These are phyloP conservation scores for Raphanus hybrid DNA, from an alignment of 441 rosid species.

Conservation along the genomic window DNA sequence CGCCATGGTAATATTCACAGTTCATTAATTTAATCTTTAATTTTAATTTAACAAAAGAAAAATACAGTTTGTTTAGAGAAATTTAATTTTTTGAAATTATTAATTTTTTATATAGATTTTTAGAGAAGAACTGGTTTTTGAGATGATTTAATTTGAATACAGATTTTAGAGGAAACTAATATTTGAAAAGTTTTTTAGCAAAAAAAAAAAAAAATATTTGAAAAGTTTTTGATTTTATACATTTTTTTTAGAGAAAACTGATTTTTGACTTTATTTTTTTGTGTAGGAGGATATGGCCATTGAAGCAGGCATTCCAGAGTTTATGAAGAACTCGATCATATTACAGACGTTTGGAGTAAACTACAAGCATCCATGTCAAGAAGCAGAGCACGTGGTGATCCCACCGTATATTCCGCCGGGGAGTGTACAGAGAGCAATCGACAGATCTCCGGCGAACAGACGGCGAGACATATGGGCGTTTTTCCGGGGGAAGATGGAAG, in stretches of 20 bases:
- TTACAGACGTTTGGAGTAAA: slow-evolving; percentile 91
- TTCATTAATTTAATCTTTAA: background rate
- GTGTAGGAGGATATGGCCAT: slow-evolving; percentile 76
- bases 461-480: slow-evolving; percentile 81
- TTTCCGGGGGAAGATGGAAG: slow-evolving; percentile 95
- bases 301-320: slow-evolving; percentile 77
- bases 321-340: slow-evolving; percentile 75
- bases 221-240: background rate
- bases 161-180: background rate
- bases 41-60: too few relatives aligned
- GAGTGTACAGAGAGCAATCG: slow-evolving; percentile 52
- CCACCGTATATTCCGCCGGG: slow-evolving; percentile 84
- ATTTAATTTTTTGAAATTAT: background rate
- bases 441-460: slow-evolving; percentile 49
- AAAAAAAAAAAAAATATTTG: too few relatives aligned
- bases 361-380: slow-evolving; percentile 85
- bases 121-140: background rate
- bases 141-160: background rate
- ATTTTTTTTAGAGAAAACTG: background rate
- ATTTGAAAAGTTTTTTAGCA: background rate
- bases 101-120: background rate
- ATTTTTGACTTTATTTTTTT: background rate
- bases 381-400: slow-evolving; percentile 71
- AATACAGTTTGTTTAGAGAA: background rate
- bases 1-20: slow-evolving; percentile 59